Percentiles rank a stretch among this genome's conserved stretches.
These are phyloP conservation scores for Albizia julibrissin DNA, from an alignment of 306 rosid species.

Conservation along the genomic window DNA sequence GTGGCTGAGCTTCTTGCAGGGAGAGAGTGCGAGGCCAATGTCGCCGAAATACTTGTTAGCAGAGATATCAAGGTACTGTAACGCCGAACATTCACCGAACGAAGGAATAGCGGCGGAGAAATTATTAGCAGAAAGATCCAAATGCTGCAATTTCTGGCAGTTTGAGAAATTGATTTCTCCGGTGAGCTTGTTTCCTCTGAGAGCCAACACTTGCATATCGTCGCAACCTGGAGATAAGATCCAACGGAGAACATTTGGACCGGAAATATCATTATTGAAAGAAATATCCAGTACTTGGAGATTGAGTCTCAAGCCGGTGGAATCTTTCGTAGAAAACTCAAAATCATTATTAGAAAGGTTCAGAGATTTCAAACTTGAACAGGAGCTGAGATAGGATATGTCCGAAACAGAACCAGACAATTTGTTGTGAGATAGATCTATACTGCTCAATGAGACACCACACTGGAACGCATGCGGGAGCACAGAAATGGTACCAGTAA, in stretches of 20 bases:
- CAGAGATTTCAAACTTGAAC: slow-evolving; percentile 56
- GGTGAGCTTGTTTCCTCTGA: slow-evolving; percentile 67
- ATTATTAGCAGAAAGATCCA: slow-evolving; percentile 79
- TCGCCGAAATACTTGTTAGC: slow-evolving; percentile 71
- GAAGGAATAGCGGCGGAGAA: slow-evolving; percentile 56
- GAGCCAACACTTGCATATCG: slow-evolving; percentile 36
- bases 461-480: slow-evolving; percentile 45
- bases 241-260: slow-evolving; percentile 55
- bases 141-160: slow-evolving; percentile 40
- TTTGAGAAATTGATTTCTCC: slow-evolving; percentile 55
- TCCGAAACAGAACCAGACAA: slow-evolving; percentile 55
- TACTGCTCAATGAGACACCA: slow-evolving; percentile 43
- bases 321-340: slow-evolving; percentile 34
- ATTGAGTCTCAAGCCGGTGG: slow-evolving; percentile 31
- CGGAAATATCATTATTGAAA: slow-evolving; percentile 62
- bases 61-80: slow-evolving; percentile 71
- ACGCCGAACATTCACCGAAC: slow-evolving; percentile 62
- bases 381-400: slow-evolving; percentile 43
- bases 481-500: slow-evolving; percentile 56
- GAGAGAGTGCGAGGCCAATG: slow-evolving; percentile 40
- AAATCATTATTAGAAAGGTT: slow-evolving; percentile 66
- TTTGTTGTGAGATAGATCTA: slow-evolving; percentile 78
- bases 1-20: slow-evolving; percentile 49
- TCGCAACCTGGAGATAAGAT: slow-evolving; percentile 48
- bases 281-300: slow-evolving; percentile 67